Conservation (phyloP, 2,329 filamentous ascomycete genomes). For the Lachnellula hyalina region DNA sequence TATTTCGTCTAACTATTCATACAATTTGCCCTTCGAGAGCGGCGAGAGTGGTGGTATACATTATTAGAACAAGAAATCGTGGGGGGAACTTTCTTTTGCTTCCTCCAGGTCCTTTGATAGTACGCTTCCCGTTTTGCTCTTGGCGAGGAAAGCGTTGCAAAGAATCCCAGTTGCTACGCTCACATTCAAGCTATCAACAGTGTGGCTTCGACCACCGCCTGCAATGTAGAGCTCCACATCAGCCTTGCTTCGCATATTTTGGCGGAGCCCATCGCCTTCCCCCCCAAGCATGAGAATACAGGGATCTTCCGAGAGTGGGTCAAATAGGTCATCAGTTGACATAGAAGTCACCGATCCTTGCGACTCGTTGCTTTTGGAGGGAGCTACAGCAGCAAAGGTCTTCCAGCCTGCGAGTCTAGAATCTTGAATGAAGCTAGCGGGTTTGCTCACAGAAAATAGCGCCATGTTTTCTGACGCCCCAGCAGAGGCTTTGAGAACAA, state of each 20-base stretch:
- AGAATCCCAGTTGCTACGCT: slow-evolving; percentile 80
- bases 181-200: slow-evolving; percentile 88
- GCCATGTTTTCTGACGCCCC: slow-evolving; percentile 79
- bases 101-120: background rate
- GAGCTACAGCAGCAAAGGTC: slow-evolving; percentile 69
- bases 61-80: background rate
- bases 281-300: slow-evolving; percentile 78
- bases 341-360: slow-evolving; percentile 25
- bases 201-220: slow-evolving; percentile 39
- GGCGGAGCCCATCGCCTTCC: slow-evolving; percentile 70
- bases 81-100: background rate
- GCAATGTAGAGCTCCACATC: slow-evolving; percentile 64
- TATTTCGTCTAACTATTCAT: slow-evolving; percentile 10
- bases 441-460: slow-evolving; percentile 63
- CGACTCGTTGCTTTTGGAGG: slow-evolving; percentile 36
- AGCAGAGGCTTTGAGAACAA: slow-evolving; percentile 80
- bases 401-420: slow-evolving; percentile 73
- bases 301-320: slow-evolving; percentile 55
- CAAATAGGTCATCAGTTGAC: slow-evolving; percentile 46
- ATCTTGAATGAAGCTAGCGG: slow-evolving; percentile 62
- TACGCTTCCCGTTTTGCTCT: background rate
- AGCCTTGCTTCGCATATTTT: slow-evolving; percentile 57
- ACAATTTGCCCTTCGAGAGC: background rate
- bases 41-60: background rate
- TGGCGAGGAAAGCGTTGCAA: slow-evolving; percentile 59